Evolutionary conservation across 768 basidiomycete genomes (phyloP).

Genomic region (Tylopilus intermedius): DNA sequence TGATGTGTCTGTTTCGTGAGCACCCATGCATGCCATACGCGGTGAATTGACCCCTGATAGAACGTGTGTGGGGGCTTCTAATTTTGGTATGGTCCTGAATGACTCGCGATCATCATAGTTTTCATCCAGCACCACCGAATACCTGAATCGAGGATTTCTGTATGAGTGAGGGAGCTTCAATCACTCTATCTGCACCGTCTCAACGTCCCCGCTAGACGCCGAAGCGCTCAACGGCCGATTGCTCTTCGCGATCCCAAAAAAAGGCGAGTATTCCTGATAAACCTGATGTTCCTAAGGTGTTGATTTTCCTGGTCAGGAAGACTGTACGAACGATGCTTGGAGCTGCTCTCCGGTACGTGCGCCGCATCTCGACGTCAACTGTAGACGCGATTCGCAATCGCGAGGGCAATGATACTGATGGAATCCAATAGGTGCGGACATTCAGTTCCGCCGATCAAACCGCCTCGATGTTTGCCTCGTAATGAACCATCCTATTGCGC

Average conservation of each 20-base stretch:
- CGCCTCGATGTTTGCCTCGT: conserved; percentile 92
- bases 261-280: conserved; percentile 51
- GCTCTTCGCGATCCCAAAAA: conserved; percentile 96
- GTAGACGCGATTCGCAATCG: background rate
- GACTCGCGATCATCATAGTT: background rate
- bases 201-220: conserved; percentile 39
- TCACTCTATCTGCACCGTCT: background rate
- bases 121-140: background rate
- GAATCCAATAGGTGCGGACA: conserved; percentile 71
- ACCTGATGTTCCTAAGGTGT: background rate
- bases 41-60: no score
- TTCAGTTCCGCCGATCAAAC: conserved; percentile 84
- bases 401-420: background rate
- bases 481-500: conserved; percentile 86
- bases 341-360: conserved; percentile 70
- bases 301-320: conserved; percentile 49
- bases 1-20: no score
- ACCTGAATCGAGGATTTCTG: background rate
- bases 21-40: no score
- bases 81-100: background rate
- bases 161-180: conserved; percentile 22
- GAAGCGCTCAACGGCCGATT: conserved; percentile 80
- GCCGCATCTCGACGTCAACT: background rate
- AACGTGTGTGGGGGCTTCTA: background rate
- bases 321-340: conserved; percentile 85